Percentiles rank a stretch among this genome's conserved stretches.
Conservation (phyloP, 805 yeast species). For the Jamesozyma rosinii region DNA sequence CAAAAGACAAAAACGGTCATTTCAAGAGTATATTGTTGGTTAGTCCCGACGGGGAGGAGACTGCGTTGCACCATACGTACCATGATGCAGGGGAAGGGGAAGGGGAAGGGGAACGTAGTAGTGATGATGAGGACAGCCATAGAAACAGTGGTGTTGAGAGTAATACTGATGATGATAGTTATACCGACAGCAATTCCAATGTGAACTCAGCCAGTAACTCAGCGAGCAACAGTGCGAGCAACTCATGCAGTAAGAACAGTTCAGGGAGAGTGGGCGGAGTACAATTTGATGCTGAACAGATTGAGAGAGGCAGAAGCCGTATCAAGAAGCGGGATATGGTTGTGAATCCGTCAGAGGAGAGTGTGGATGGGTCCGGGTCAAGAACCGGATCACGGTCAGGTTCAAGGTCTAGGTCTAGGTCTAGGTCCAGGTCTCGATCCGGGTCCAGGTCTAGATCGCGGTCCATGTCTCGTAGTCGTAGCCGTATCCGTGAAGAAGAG, state of each 20-base stretch:
- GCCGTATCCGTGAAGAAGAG: conserved; percentile 26
- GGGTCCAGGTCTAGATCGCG: conserved; percentile 15
- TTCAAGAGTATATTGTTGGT: conserved; percentile 20
- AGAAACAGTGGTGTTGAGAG: neutral
- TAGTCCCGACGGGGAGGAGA: conserved; percentile 15
- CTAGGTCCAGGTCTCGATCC: conserved; percentile 4
- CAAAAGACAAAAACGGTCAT: neutral
- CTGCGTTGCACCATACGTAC: conserved; percentile 1
- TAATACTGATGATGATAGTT: neutral
- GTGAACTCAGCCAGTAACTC: neutral
- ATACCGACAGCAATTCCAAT: neutral
- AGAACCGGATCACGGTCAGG: conserved; percentile 5
- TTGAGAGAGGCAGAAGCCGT: conserved; percentile 25
- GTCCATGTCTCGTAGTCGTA: conserved; percentile 26
- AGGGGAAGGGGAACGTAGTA: too few relatives aligned
- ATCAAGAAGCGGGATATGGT: conserved; percentile 13
- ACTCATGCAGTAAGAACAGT: neutral
- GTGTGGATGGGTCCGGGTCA: conserved; percentile 2
- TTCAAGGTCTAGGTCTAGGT: conserved; percentile 2
- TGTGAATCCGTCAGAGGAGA: conserved; percentile 1
- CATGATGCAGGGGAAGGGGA: neutral
- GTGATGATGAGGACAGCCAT: neutral
- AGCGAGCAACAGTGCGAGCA: neutral
- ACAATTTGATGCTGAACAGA: conserved; percentile 25
- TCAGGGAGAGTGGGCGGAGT: conserved; percentile 8